Evolutionary conservation across 495 filamentous ascomycete species (phyloP), one percentile per base, ranked within the genome.

Genomic region (Paragyromitra xinjiangensis): DNA sequence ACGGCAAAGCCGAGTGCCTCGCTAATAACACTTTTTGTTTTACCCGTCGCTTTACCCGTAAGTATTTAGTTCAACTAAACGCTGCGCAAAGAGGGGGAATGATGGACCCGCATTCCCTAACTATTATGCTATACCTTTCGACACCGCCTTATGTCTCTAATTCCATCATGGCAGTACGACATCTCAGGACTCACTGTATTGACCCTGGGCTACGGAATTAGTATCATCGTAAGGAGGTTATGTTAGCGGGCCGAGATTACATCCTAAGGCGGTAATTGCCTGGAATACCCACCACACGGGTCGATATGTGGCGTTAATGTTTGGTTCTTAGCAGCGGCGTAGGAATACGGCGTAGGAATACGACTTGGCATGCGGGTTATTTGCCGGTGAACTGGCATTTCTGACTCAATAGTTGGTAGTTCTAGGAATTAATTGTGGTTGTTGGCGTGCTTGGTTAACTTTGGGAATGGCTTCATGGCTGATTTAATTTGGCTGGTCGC

Each of bases 221-320:
- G 1, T 51, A 22, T 7, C 1, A 5, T 48, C 44, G 44, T 48
- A 2, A 16, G 16, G 14, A 48, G 16, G 16, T 48, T 48, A 9
- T 51, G n/a, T 51, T 22, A 22, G 6, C 51, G 22, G 19, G 19
- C 22, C 22, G 3, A 51, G 6, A n/a, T 19, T 51, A 51, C 48
- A 51, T 19, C 16, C 16, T 16, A 51, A 51, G 48, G 12, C 14
- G 48, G 48, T 50, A 50, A 50, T 48, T 48, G 44, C 6, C 16
- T 48, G 44, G 12, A 22, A 22, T 55, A 55, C 6, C 19, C 44
- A 16, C 44, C 16, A 16, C 16, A 16, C 44, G 44, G 44, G 44
- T 48, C 44, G 44, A 22, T 55, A 55, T 55, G n/a, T 55, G 19
- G 51, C 51, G 51, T 55, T 53, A 53, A 53, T 22, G 7, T 22